These are phyloP conservation scores for Rhododendron henanense DNA, from an alignment of 148 eudicot species.

Conservation along the genomic window DNA sequence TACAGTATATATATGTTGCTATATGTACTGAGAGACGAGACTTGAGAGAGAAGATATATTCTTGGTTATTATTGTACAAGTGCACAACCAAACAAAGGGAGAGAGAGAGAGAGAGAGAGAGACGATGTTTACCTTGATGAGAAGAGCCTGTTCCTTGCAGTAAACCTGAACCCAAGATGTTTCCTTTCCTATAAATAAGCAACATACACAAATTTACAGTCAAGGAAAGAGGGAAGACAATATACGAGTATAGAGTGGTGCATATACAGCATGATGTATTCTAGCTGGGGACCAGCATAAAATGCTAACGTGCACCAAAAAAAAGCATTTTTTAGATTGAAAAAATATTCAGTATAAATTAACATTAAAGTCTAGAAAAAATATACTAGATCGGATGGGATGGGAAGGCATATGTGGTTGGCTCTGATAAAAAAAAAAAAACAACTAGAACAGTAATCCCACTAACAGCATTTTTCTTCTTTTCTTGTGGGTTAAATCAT, in stretches of 20 bases:
- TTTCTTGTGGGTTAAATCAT: constrained; percentile 11
- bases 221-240: background rate
- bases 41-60: background rate
- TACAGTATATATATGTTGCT: background rate
- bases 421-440: constrained; percentile 13
- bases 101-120: background rate
- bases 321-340: background rate
- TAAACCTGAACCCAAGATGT: constrained; percentile 12
- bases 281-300: constrained; percentile 30
- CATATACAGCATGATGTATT: constrained; percentile 9
- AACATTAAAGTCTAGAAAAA: background rate
- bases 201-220: constrained; percentile 17
- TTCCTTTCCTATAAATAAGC: constrained; percentile 36
- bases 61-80: background rate
- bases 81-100: background rate
- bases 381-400: constrained; percentile 7
- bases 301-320: constrained; percentile 36
- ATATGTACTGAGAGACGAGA: background rate
- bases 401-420: constrained; percentile 17
- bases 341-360: background rate
- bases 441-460: constrained; percentile 19
- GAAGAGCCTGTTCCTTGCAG: constrained; percentile 18
- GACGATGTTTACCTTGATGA: constrained; percentile 16
- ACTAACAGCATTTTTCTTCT: constrained; percentile 7
- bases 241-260: background rate